phyloP scores from a whole-genome alignment of 352 stramenopile species.

The Phytophthora boehmeriae region DNA sequence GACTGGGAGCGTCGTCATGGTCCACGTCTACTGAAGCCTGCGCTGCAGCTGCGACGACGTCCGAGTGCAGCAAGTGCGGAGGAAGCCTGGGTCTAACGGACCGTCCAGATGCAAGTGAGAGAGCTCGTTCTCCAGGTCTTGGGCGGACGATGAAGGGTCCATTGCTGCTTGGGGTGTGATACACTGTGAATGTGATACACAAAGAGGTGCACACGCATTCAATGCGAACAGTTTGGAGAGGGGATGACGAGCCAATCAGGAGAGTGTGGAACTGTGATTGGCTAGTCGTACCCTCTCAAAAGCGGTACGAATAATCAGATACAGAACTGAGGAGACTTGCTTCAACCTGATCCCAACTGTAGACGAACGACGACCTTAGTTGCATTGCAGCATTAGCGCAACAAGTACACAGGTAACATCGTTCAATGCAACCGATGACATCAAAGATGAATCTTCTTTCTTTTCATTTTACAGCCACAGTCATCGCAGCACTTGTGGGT shows the following conservation, averaged over 20 bases:
- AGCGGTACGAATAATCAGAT: no score
- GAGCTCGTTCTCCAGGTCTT: constrained; percentile 22
- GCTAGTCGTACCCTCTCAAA: no score
- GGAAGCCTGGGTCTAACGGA: constrained; percentile 11
- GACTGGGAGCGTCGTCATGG: constrained; percentile 36
- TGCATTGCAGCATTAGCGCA: no score
- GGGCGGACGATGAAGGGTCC: constrained; percentile 4
- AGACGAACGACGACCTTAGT: no score
- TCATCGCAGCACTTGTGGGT: no score
- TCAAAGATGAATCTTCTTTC: no score
- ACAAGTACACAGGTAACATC: no score
- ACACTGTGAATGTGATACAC: constrained; percentile 1
- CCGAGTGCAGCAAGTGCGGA: constrained; percentile 30
- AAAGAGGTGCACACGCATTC: background rate
- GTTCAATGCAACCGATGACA: no score
- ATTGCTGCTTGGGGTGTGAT: constrained; percentile 3
- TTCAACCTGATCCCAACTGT: no score
- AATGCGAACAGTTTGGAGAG: background rate
- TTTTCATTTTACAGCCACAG: no score
- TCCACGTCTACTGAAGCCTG: constrained; percentile 20
- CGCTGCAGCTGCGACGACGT: constrained; percentile 31
- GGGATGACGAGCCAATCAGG: background rate
- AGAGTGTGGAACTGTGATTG: no score
- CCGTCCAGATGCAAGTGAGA: constrained; percentile 18
- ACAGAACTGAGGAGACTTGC: no score